Evolutionary conservation across 345 rosid species (phyloP), one percentile per base, ranked within the genome.

Genomic region (Eucalyptus albens): DNA sequence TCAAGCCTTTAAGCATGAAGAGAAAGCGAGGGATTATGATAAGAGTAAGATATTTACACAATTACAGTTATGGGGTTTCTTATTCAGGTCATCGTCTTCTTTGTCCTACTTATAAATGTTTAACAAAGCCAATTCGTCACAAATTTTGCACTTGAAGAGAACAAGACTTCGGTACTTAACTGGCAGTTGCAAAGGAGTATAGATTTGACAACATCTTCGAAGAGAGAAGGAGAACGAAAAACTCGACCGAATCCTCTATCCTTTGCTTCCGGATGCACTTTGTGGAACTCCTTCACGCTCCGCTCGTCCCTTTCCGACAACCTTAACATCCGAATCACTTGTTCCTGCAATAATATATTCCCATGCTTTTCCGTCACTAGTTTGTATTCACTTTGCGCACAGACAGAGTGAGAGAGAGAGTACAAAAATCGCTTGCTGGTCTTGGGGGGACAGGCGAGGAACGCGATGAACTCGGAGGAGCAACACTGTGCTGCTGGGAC

Each of bases 121-220:
- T 27, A 59, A 59, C 65, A 59, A 59, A 59, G 65, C 65, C 29
- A 59, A 59, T 59, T 37, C 26, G 9, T 77, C 16, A 42, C 6
- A 29, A 15, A 47, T 5, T 31, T 72, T 82, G 86, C 49, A 47
- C 3, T 42, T 33, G 29, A 81, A 47, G 49, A 50, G 9, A 9
- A 47, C 4, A 49, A 65, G 77, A 50, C 29, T 90, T 93, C 92
- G 87, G 37, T 65, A 65, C 77, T 65, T 65, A 15, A 65, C 77
- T 65, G 40, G 90, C 88, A 90, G 62, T 92, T 92, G 90, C 95
- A 94, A 33, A 94, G 93, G 62, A 94, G 94, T 14, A 94, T 87
- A 50, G 94, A 90, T 90, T 94, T 94, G 83, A 95, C 91, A 86
- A 91, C 80, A 91, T 95, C 96, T 91, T 94, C 95, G 80, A 95